phyloP scores from a whole-genome alignment of 345 rosid species.

The Stellera chamaejasme region DNA sequence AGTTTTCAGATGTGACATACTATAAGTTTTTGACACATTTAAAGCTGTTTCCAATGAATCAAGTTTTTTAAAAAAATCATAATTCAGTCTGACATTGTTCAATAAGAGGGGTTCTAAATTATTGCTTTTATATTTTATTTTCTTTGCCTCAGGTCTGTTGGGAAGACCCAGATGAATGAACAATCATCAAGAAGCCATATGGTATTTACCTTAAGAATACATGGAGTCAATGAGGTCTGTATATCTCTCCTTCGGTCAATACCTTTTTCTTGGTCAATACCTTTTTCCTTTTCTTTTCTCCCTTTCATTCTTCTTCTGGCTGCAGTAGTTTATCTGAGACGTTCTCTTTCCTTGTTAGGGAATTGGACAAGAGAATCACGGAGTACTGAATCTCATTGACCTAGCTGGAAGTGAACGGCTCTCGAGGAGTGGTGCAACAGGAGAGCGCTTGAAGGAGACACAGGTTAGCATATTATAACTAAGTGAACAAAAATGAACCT shows the following conservation, averaged over 20 bases:
- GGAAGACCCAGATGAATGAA: conserved; percentile 88
- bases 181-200: conserved; percentile 78
- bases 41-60: neutral
- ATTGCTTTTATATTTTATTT: neutral
- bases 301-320: too few species aligned
- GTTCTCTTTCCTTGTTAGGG: conserved; percentile 27
- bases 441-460: conserved; percentile 90
- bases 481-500: neutral
- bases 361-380: conserved; percentile 93
- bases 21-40: too few species aligned
- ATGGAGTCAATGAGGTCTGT: conserved; percentile 74
- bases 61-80: neutral
- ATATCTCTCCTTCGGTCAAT: too few species aligned
- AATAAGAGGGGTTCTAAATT: conserved; percentile 4
- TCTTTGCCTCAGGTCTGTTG: conserved; percentile 54
- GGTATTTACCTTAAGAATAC: conserved; percentile 79
- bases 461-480: conserved; percentile 34
- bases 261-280: too few species aligned
- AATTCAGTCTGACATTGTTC: neutral
- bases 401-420: conserved; percentile 97
- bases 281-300: too few species aligned
- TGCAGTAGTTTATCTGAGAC: conserved; percentile 2
- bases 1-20: too few species aligned
- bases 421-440: conserved; percentile 85
- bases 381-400: conserved; percentile 84